phyloP scores from a whole-genome alignment of 768 basidiomycete species.

The Rhizopogon vulgaris region DNA sequence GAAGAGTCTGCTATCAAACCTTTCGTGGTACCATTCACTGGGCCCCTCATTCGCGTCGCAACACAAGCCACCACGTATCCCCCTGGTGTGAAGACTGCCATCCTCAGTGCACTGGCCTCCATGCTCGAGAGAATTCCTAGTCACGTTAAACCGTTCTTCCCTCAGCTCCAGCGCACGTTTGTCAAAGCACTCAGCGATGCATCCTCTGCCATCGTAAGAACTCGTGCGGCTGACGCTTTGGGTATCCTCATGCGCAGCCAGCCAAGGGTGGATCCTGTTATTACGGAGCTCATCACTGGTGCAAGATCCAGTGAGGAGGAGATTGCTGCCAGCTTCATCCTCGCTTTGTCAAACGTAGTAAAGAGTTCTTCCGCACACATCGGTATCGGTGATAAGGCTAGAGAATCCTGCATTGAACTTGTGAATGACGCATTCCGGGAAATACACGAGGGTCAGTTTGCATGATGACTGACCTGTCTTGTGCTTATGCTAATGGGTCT shows the following conservation, averaged over 20 bases:
- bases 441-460: conserved; percentile 50
- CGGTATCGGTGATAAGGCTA: conserved; percentile 73
- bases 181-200: conserved; percentile 87
- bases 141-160: conserved; percentile 97
- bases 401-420: conserved; percentile 69
- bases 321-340: conserved; percentile 68
- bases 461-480: neutral
- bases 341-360: conserved; percentile 73
- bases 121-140: conserved; percentile 83
- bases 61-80: conserved; percentile 87
- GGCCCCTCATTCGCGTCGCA: conserved; percentile 91
- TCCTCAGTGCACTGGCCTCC: conserved; percentile 76
- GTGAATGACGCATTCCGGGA: conserved; percentile 76
- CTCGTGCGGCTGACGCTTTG: conserved; percentile 75
- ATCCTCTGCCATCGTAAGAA: conserved; percentile 71
- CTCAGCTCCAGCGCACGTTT: conserved; percentile 93
- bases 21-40: conserved; percentile 92
- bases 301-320: conserved; percentile 58
- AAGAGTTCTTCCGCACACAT: conserved; percentile 48
- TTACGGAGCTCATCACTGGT: conserved; percentile 75
- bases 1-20: conserved; percentile 85
- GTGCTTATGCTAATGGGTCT: conserved; percentile 4
- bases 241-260: conserved; percentile 89
- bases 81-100: conserved; percentile 88
- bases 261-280: conserved; percentile 87